Conservation (phyloP, 2,329 filamentous ascomycete genomes). For the Chaetothyriales sp. region DNA sequence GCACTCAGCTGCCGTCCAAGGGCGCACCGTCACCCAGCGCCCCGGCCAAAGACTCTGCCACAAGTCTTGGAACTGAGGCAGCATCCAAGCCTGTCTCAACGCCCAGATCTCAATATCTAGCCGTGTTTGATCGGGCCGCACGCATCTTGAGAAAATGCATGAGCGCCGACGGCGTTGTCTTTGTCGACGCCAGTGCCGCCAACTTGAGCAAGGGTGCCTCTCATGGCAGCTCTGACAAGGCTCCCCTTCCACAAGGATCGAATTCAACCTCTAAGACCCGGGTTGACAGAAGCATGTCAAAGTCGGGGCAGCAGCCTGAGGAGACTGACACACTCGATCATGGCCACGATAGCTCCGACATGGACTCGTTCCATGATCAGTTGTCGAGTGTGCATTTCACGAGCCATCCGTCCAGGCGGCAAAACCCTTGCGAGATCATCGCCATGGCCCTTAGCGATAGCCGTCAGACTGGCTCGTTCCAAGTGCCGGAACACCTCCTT, state of each 20-base stretch:
- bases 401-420: slow-evolving; percentile 16
- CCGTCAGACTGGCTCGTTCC: slow-evolving; percentile 5
- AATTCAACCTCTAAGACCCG: not conserved
- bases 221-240: not conserved
- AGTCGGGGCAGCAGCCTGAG: not conserved
- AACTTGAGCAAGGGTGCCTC: slow-evolving; percentile 6
- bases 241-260: not conserved
- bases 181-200: slow-evolving; percentile 18
- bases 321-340: slow-evolving; percentile 2
- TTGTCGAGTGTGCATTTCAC: slow-evolving; percentile 2
- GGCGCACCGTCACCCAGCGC: not conserved
- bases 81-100: not conserved
- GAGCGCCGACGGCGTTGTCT: slow-evolving; percentile 26
- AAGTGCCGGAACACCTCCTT: slow-evolving; percentile 28
- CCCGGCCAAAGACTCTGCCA: not conserved
- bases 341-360: not conserved
- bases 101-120: slow-evolving; percentile 1
- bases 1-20: not conserved
- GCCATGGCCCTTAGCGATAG: slow-evolving; percentile 2
- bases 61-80: not conserved
- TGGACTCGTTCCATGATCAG: slow-evolving; percentile 7
- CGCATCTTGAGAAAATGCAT: slow-evolving; percentile 30
- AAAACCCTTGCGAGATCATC: slow-evolving; percentile 10
- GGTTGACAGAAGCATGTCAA: not conserved
- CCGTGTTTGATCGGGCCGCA: slow-evolving; percentile 31